Base-by-base conservation (phyloP, 2,329 filamentous ascomycete species). In the Madurella mycetomatis region DNA sequence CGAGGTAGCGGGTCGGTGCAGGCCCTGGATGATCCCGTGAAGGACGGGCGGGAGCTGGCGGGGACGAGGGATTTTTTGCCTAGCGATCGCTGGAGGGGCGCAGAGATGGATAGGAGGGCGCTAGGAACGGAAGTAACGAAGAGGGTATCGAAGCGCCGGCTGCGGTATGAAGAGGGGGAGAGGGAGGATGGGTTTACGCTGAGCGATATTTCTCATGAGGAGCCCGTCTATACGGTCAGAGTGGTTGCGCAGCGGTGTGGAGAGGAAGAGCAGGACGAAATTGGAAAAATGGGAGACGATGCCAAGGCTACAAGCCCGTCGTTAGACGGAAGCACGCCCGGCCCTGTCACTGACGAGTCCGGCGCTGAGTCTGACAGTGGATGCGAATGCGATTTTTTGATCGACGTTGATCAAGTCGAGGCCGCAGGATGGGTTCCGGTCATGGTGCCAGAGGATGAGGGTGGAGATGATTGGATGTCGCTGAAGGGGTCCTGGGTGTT, bases 401-500 rank as follows among this genome's bases (percentile, higher is more conserved):
- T 19, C 2, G 56, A 56, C 34, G 42, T 53, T 19, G 42, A 45
- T 9, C 43, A 45, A 7, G 51, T 54, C 7, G 47, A 49, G 42
- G 47, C 48, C 1, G 40, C 49, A 12, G 53, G 50, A 7, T 58
- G 56, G 56, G 48, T 58, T 18, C 55, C 55, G 19, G 49, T 57
- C 2, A 57, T 53, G 53, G 48, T 58, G 34, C 42, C 49, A 9
- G 53, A 54, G 37, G 47, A 58, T 9, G 43, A 51, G 1, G 37
- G 49, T 2, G 46, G 50, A 3, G 47, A 58, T 16, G 53, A 54
- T 15, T 55, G 53, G 56, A 49, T 56, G 45, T 58, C 56, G 19
- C 41, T 58, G 13, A 51, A 43, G n/a, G 56, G 56, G 5, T 58
- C 56, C 2, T 54, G 50, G 53, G 47, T 56, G n/a, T n/a, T 43